Evolutionary conservation across 169 alveolate genomes (phyloP).

Genomic region (Eimeria sp.): DNA sequence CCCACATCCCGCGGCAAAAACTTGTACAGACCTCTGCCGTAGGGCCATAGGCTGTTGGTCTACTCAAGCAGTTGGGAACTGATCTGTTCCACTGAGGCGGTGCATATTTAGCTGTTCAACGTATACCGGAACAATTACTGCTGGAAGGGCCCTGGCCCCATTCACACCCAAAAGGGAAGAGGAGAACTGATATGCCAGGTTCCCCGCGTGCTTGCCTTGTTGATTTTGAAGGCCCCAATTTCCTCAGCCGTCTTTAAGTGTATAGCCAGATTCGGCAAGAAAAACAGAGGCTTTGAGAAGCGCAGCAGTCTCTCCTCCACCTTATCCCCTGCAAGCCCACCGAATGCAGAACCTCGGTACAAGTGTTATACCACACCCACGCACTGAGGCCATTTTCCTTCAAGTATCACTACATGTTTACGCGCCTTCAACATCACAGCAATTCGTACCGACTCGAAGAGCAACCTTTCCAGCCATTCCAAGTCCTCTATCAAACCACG

Average conservation of each 20-base stretch:
- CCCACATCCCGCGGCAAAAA: neutral
- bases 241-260: slow-evolving; percentile 95
- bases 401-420: neutral
- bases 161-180: neutral
- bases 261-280: slow-evolving; percentile 96
- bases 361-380: neutral
- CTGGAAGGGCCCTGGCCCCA: neutral
- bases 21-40: neutral
- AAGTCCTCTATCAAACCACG: slow-evolving; percentile 98
- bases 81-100: neutral
- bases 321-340: slow-evolving; percentile 4
- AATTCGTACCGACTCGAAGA: slow-evolving; percentile 45
- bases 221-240: slow-evolving; percentile 89
- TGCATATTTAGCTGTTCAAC: neutral
- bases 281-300: slow-evolving; percentile 92
- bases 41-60: neutral
- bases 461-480: slow-evolving; percentile 97
- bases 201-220: slow-evolving; percentile 41
- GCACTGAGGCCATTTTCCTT: neutral
- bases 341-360: neutral
- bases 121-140: neutral
- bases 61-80: neutral
- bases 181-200: neutral
- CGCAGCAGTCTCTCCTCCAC: slow-evolving; percentile 85
- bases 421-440: neutral